These are phyloP conservation scores for Termitomyces sp. DNA, from an alignment of 768 basidiomycete species.

Conservation along the genomic window DNA sequence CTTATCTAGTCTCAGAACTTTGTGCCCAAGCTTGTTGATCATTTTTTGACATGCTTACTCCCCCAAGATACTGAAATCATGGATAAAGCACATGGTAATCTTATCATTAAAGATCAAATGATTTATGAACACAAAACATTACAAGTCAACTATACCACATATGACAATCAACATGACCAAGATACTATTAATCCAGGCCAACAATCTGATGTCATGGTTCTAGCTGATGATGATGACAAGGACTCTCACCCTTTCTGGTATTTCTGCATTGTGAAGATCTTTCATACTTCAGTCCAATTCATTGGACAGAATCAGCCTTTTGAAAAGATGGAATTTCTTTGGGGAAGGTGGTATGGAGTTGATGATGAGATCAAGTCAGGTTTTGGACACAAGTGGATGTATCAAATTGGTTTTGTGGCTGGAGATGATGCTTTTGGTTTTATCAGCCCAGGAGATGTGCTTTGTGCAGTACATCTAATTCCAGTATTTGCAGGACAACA, in stretches of 20 bases:
- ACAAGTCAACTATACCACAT: constrained; percentile 37
- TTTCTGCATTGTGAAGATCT: not conserved
- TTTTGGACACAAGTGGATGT: constrained; percentile 5
- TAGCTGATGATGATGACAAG: constrained; percentile 11
- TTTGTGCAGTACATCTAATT: constrained; percentile 30
- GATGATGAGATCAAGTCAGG: constrained; percentile 12
- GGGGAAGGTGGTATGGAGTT: constrained; percentile 14
- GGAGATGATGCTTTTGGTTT: constrained; percentile 26
- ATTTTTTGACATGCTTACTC: constrained; percentile 16
- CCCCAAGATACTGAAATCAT: constrained; percentile 7
- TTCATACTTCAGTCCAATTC: not conserved
- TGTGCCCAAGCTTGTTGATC: constrained; percentile 19
- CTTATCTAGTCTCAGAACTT: constrained; percentile 17
- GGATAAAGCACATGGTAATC: constrained; percentile 7
- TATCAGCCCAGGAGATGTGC: constrained; percentile 24
- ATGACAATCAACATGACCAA: constrained; percentile 27
- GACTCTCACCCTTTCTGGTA: not conserved
- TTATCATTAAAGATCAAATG: constrained; percentile 15
- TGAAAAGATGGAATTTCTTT: not conserved
- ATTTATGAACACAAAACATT: constrained; percentile 19
- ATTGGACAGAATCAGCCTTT: not conserved
- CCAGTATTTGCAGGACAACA: constrained; percentile 8
- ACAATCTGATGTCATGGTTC: constrained; percentile 9
- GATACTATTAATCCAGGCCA: constrained; percentile 30
- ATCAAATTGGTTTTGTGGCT: constrained; percentile 21